These are phyloP conservation scores for Leucosporidium creatinivorum DNA, from an alignment of 768 basidiomycete genomes.

Conservation along the genomic window DNA sequence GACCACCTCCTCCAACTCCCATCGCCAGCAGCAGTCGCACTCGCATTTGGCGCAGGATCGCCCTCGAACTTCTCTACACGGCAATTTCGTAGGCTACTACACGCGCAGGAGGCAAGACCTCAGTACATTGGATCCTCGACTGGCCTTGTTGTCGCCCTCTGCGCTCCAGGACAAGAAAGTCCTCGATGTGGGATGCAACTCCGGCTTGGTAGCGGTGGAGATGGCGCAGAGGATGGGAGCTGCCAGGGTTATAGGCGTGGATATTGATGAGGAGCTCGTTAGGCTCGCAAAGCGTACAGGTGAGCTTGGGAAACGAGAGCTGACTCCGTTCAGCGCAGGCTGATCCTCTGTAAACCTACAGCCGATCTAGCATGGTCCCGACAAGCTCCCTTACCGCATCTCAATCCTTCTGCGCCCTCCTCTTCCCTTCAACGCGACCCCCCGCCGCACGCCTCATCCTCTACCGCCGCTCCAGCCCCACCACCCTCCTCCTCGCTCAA, in stretches of 20 bases:
- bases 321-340: constrained; percentile 46
- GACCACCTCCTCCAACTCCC: too few species aligned
- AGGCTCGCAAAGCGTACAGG: constrained; percentile 63
- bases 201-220: constrained; percentile 76
- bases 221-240: constrained; percentile 63
- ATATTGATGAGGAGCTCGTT: constrained; percentile 72
- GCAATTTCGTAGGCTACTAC: constrained; percentile 56
- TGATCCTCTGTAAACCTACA: not conserved
- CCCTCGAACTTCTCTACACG: not conserved
- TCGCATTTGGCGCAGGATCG: too few species aligned
- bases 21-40: too few species aligned
- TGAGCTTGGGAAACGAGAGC: constrained; percentile 44
- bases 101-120: constrained; percentile 53
- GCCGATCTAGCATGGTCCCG: constrained; percentile 20
- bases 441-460: not conserved
- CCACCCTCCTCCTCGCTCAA: not conserved
- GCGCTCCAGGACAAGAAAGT: constrained; percentile 56
- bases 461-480: not conserved
- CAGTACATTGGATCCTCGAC: constrained; percentile 51
- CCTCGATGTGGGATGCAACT: constrained; percentile 80
- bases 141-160: constrained; percentile 53
- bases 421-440: not conserved
- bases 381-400: constrained; percentile 10
- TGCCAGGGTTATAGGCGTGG: constrained; percentile 66
- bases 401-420: constrained; percentile 11